phyloP scores from a whole-genome alignment of 805 yeast species.

The Candida argentea region DNA sequence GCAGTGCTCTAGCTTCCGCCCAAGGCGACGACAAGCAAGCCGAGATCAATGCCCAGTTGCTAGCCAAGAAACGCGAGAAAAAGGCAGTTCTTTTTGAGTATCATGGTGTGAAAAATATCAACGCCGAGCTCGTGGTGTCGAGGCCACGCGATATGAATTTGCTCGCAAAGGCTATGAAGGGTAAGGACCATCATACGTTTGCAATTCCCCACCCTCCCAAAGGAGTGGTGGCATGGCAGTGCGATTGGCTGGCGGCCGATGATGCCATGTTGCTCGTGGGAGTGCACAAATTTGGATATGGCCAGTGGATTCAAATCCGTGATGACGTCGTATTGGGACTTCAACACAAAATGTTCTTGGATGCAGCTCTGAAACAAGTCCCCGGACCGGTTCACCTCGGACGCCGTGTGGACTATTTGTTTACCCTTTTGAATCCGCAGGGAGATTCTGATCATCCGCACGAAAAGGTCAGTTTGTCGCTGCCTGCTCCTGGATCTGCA shows the following conservation, averaged over 20 bases:
- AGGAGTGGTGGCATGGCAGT: constrained; percentile 83
- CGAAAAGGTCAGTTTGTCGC: too few species aligned
- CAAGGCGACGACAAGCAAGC: constrained; percentile 45
- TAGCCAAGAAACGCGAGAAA: constrained; percentile 69
- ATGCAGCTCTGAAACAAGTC: constrained; percentile 47
- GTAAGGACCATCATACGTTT: constrained; percentile 50
- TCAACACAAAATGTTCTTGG: constrained; percentile 74
- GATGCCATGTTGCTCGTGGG: constrained; percentile 86
- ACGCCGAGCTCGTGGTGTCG: constrained; percentile 77
- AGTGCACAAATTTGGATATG: constrained; percentile 86
- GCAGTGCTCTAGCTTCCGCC: constrained; percentile 15
- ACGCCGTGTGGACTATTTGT: constrained; percentile 82
- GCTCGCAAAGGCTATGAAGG: constrained; percentile 42
- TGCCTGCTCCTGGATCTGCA: constrained; percentile 5
- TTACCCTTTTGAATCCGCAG: constrained; percentile 31
- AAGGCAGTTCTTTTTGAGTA: constrained; percentile 86
- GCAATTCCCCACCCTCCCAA: constrained; percentile 56
- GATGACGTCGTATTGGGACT: constrained; percentile 90
- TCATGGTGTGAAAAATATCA: constrained; percentile 76
- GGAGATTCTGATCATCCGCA: too few species aligned
- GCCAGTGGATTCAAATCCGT: constrained; percentile 88
- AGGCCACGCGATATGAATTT: constrained; percentile 80
- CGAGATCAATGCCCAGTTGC: constrained; percentile 40
- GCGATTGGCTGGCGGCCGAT: constrained; percentile 74
- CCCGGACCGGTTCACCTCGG: constrained; percentile 91